These are phyloP conservation scores for Colletotrichum incanum DNA, from an alignment of 2,329 filamentous ascomycete genomes.

Conservation along the genomic window DNA sequence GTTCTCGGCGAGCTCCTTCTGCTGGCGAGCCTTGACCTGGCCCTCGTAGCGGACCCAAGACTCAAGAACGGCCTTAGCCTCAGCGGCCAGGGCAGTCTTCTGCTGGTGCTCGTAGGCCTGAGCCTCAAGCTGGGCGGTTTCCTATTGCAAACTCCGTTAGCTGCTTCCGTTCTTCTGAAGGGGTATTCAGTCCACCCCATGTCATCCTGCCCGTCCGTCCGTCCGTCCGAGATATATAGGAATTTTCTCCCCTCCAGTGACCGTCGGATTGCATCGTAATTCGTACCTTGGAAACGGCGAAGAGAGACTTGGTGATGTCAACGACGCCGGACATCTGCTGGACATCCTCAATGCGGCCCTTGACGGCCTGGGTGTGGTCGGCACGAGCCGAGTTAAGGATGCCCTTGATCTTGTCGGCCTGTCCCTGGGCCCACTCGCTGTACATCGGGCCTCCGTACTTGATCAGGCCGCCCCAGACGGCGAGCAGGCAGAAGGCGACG, in stretches of 20 bases:
- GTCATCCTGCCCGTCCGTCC: neutral
- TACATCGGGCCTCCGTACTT: slow-evolving; percentile 96
- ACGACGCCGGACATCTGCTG: slow-evolving; percentile 95
- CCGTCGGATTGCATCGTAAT: slow-evolving; percentile 5
- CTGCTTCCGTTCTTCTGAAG: slow-evolving; percentile 4
- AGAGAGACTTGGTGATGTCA: slow-evolving; percentile 96
- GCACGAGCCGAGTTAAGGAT: slow-evolving; percentile 94
- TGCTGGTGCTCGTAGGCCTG: slow-evolving; percentile 98
- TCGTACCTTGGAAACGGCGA: slow-evolving; percentile 96
- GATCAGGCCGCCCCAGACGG: slow-evolving; percentile 92
- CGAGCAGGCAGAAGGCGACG: slow-evolving; percentile 91
- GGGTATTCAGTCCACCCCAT: neutral
- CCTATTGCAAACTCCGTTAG: slow-evolving; percentile 67
- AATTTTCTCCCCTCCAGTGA: neutral
- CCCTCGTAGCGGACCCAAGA: slow-evolving; percentile 99
- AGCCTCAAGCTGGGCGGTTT: slow-evolving; percentile 96
- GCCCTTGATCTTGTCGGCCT: slow-evolving; percentile 93
- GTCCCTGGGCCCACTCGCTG: slow-evolving; percentile 90
- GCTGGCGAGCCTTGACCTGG: slow-evolving; percentile 99
- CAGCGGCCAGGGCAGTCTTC: slow-evolving; percentile 89
- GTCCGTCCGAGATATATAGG: slow-evolving; percentile 7
- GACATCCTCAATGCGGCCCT: slow-evolving; percentile 93
- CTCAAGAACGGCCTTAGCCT: slow-evolving; percentile 96
- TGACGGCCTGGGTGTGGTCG: slow-evolving; percentile 96
- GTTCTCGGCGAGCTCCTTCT: slow-evolving; percentile 92